Base-by-base conservation (phyloP, 179 eudicot species). In the Dionaea muscipula region DNA sequence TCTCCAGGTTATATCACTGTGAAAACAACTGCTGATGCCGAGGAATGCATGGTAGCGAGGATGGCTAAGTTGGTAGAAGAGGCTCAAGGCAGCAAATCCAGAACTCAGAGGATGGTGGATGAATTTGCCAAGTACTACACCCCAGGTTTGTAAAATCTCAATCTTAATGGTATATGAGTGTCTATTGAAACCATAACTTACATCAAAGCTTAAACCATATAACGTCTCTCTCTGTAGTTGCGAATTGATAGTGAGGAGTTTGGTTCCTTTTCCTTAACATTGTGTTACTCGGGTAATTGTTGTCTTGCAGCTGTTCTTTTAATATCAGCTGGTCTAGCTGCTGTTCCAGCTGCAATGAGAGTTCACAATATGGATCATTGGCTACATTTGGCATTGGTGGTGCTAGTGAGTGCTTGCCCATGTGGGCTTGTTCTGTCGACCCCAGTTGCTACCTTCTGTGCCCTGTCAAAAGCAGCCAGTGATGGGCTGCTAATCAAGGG, bases 41-140 rank as follows among this genome's bases (percentile, higher is more conserved):
- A 86, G 62, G 94, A 83, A 47, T 74, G 94, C 60, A 90, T 77
- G 26, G 97, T 90, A 51, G 90, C 95, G 7, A 81, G 68, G 62
- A 78, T 90, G 95, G 86, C 87, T n/a, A 81, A 78, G 72, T 81
- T 90, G 24, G 97, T 90, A 10, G 97, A 90, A 80, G 97, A 83
- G 55, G 94, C 97, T 58, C 95, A 90, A 51, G 80, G 70, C 61
- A 81, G 68, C 35, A 80, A 79, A 53, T 76, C 94, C 22, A 76
- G 53, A 68, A 76, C 77, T 27, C 94, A 90, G 47, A 76, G 79
- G 56, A 57, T 81, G 35, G 75, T 90, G n/a, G 97, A 90, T 65
- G 76, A 60, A 73, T 79, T 79, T 47, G 89, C 97, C 40, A 86
- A 76, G 77, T 84, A 74, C 64, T 90, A 90, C 53, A 90, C 97